Base-by-base conservation (phyloP, 805 yeast genomes). In the Blastobotrys mokoenaii region DNA sequence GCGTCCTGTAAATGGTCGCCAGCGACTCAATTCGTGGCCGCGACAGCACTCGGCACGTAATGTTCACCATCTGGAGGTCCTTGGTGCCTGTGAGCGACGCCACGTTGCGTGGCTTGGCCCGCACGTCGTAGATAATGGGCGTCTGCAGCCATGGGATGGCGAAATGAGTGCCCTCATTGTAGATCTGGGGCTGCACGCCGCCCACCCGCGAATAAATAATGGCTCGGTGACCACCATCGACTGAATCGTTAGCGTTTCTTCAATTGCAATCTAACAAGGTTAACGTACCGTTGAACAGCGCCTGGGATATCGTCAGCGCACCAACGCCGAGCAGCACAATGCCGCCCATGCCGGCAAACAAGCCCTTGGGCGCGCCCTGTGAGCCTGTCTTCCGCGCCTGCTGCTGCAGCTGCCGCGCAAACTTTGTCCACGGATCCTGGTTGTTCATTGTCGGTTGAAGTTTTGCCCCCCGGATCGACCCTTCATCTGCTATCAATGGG, bases 151-250 rank as follows among this genome's bases (percentile, higher is more conserved):
- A 89, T 35, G 98, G 98, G 52, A 90, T 71, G 41, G 87, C 82
- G 55, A 93, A 72, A 68, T 93, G 98, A 1, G 98, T 93, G 55
- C 98, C 98, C 70, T 93, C 98, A 40, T 77, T 77, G 63, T 81
- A 87, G 52, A 93, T 86, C 49, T 72, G 76, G 14, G 89, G 80
- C 60, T 80, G 84, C 40, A 93, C 81, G 61, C 98, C 98, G 41
- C 78, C 74, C 22, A 88, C 42, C 61, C 98, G 79, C 20, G 95
- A 87, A 64, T 93, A 93, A 33, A 93, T 76, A 59, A 93, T 89
- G 14, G 97, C 98, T 62, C 98, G 76, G 66, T 90, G 97, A 67
- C 98, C 98, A 79, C 98, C 98, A 66, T 93, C 97, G 49, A 93
- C 27, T 22, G 8, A 8, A 22, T 22, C 4, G 27, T 22, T 22